Conservation (phyloP, 805 yeast genomes). For the Schizosaccharomyces pombe region DNA sequence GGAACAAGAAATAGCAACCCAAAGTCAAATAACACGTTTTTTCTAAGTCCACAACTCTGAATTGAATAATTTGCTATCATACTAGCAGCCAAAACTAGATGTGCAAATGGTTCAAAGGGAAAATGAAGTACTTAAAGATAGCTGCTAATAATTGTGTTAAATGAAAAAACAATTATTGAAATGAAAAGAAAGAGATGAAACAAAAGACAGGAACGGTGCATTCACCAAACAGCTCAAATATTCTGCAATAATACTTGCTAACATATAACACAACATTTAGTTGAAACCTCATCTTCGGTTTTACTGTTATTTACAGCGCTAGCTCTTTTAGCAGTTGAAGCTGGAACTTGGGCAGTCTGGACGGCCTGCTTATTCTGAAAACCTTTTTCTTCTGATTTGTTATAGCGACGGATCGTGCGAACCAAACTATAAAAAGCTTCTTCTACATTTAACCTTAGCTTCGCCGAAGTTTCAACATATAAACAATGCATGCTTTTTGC, state of each 20-base stretch:
- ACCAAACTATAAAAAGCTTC: constrained; percentile 55
- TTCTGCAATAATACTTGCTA: not conserved
- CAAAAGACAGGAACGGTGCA: too few species aligned
- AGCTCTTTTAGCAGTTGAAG: not conserved
- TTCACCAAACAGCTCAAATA: not conserved
- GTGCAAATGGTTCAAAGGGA: too few species aligned
- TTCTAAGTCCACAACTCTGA: too few species aligned
- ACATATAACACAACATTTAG: not conserved
- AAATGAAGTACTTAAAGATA: too few species aligned
- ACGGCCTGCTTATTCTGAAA: not conserved
- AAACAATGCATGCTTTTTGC: constrained; percentile 37
- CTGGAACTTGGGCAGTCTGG: not conserved
- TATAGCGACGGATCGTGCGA: constrained; percentile 20
- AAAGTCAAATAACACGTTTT: too few species aligned
- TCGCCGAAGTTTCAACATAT: constrained; percentile 83
- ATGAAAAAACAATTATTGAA: too few species aligned
- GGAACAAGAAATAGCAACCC: too few species aligned
- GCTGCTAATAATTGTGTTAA: too few species aligned
- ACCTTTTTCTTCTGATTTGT: not conserved
- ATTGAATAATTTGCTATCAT: too few species aligned
- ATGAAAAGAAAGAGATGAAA: too few species aligned
- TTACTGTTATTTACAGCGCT: too few species aligned
- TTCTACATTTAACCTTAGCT: constrained; percentile 72
- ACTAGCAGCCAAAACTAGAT: too few species aligned
- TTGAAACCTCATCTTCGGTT: not conserved